A percentile compares a stretch with the other conserved stretches of the same genome.
These are phyloP conservation scores for Camellia granthamiana DNA, from an alignment of 148 eudicot species.

Conservation along the genomic window DNA sequence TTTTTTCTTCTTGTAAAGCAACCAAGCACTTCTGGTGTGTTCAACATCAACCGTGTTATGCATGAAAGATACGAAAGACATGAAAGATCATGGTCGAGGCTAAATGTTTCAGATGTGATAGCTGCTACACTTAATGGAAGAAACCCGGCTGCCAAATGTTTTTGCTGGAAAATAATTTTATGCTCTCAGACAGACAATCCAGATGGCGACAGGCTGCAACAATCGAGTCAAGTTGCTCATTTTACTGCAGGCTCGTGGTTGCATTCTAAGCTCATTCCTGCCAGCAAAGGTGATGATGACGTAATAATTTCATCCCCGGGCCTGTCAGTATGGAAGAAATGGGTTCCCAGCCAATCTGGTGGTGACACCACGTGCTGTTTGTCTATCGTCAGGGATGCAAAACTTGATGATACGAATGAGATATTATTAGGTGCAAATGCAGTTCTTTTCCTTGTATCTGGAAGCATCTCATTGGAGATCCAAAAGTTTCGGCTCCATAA, in stretches of 20 bases:
- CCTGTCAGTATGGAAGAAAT: constrained; percentile 81
- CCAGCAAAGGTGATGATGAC: constrained; percentile 31
- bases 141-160: constrained; percentile 53
- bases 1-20: constrained; percentile 39
- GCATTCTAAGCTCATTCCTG: constrained; percentile 72
- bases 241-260: constrained; percentile 58
- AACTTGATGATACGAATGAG: constrained; percentile 35
- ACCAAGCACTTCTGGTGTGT: constrained; percentile 31
- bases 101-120: constrained; percentile 72
- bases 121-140: constrained; percentile 52
- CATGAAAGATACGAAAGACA: constrained; percentile 56
- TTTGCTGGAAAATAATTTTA: constrained; percentile 79
- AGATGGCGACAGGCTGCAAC: constrained; percentile 10
- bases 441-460: constrained; percentile 58
- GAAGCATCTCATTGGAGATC: constrained; percentile 50
- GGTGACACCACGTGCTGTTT: constrained; percentile 49
- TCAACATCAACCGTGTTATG: constrained; percentile 62
- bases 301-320: constrained; percentile 58
- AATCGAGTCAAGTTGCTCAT: constrained; percentile 21
- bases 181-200: constrained; percentile 36
- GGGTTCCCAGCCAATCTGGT: constrained; percentile 40
- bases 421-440: constrained; percentile 58
- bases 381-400: constrained; percentile 54
- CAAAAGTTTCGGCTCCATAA: constrained; percentile 63
- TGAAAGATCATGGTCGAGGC: constrained; percentile 62